Conservation (phyloP, 768 basidiomycete genomes). For the Mycena epipterygia region DNA sequence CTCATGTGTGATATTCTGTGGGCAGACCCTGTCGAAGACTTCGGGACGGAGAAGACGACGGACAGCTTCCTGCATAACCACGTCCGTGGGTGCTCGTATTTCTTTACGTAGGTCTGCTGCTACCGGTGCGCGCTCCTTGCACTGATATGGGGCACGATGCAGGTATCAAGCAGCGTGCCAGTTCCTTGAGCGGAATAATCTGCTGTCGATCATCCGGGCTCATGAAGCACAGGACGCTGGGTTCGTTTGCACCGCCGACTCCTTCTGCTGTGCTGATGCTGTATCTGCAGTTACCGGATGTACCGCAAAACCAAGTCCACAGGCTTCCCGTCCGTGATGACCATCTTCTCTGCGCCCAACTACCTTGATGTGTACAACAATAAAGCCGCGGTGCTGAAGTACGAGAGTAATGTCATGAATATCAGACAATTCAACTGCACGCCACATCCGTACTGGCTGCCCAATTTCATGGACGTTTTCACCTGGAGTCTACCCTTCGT, state of each 20-base stretch:
- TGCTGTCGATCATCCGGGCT: conserved; percentile 96
- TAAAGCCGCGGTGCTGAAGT: conserved; percentile 98
- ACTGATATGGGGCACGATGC: background rate
- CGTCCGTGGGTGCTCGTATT: conserved; percentile 96
- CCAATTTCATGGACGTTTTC: conserved; percentile 99
- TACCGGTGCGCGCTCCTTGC: background rate
- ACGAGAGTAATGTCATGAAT: conserved; percentile 99
- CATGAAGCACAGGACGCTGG: conserved; percentile 99
- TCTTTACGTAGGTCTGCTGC: conserved; percentile 68
- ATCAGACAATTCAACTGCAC: conserved; percentile 98
- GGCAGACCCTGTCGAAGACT: conserved; percentile 98
- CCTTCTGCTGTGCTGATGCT: conserved; percentile 3
- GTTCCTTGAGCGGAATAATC: conserved; percentile 97
- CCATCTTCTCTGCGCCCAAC: conserved; percentile 99
- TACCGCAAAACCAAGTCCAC: conserved; percentile 99
- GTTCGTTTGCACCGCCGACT: conserved; percentile 58
- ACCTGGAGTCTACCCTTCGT: conserved; percentile 99
- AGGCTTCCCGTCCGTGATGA: conserved; percentile 99
- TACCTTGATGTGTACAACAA: conserved; percentile 99
- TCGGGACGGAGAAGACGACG: conserved; percentile 91
- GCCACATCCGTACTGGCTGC: conserved; percentile 97
- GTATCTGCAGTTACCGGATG: conserved; percentile 86
- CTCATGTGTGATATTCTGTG: conserved; percentile 99
- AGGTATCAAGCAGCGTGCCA: conserved; percentile 98
- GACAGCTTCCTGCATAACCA: conserved; percentile 97